Evolutionary conservation across 106 monocot species (phyloP).

Genomic region (Dactylorhiza incarnata): DNA sequence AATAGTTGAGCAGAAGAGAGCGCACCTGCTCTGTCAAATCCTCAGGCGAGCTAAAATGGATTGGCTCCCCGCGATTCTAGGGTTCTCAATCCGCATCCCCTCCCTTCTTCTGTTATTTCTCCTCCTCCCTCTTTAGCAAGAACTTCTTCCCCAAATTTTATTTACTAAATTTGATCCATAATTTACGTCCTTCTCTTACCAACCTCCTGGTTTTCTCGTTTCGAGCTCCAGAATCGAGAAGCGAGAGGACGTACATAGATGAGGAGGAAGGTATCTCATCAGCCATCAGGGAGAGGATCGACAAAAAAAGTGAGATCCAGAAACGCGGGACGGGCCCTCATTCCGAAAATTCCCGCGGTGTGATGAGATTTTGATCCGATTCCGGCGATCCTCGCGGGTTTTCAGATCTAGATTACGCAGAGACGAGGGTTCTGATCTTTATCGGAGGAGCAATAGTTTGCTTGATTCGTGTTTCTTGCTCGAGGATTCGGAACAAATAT

Average conservation of each 20-base stretch:
- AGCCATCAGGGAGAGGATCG: background rate
- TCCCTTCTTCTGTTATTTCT: background rate
- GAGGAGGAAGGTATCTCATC: background rate
- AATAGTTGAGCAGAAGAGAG: background rate
- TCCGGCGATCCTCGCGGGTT: background rate
- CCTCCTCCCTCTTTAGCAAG: background rate
- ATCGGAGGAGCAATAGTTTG: background rate
- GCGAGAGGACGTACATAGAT: background rate
- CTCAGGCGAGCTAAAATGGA: background rate
- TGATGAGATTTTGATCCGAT: constrained; percentile 3
- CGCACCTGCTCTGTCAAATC: background rate
- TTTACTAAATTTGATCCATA: background rate
- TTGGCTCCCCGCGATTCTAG: constrained; percentile 5
- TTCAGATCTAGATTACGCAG: background rate
- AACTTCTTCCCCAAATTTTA: background rate
- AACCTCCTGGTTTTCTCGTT: constrained; percentile 4
- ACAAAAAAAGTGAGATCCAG: background rate
- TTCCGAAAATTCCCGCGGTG: background rate
- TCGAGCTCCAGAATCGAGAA: background rate
- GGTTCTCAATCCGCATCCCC: background rate
- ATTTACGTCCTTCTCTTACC: background rate
- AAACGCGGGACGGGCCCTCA: background rate
- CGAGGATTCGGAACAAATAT: background rate
- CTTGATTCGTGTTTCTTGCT: background rate
- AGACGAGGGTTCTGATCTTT: background rate